A percentile compares a stretch with the other conserved stretches of the same genome.
Evolutionary conservation across 1,139 yeast species (phyloP).

Genomic region (Magnusiomyces sp.): DNA sequence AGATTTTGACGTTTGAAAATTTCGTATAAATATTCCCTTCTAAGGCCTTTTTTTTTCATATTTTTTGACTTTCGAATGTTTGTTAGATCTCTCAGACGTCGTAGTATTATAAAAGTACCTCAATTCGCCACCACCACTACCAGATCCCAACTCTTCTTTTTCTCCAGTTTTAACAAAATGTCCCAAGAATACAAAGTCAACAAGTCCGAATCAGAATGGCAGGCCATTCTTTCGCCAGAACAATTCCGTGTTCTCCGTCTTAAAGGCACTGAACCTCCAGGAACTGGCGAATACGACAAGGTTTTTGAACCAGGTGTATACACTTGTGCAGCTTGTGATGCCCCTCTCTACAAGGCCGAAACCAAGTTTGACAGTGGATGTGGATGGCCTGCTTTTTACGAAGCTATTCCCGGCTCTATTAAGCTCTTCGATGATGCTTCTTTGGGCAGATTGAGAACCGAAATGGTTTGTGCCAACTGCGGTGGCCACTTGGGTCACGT

Average conservation of each 20-base stretch:
- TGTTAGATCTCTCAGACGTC: too few relatives aligned
- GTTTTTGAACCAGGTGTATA: constrained; percentile 54
- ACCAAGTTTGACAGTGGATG: constrained; percentile 86
- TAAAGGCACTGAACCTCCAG: constrained; percentile 78
- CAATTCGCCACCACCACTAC: too few relatives aligned
- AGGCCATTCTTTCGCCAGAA: constrained; percentile 62
- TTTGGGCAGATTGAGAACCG: constrained; percentile 74
- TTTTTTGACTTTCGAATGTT: too few relatives aligned
- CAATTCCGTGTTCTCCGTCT: constrained; percentile 75
- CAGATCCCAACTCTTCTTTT: too few relatives aligned
- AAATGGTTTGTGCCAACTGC: constrained; percentile 81
- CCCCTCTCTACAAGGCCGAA: constrained; percentile 68
- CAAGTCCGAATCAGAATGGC: constrained; percentile 64
- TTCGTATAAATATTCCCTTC: too few relatives aligned
- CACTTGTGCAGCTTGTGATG: constrained; percentile 75
- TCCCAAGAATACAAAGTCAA: too few relatives aligned
- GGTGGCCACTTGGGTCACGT: constrained; percentile 95
- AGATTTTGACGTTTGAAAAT: too few relatives aligned
- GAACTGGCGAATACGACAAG: constrained; percentile 60
- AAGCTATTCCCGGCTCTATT: constrained; percentile 77
- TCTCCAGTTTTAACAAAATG: too few relatives aligned
- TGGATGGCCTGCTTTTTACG: constrained; percentile 97
- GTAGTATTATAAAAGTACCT: too few relatives aligned
- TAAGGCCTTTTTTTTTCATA: too few relatives aligned
- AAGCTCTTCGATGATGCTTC: constrained; percentile 50